Conservation (phyloP, 805 yeast genomes). For the Grigorovia transvaalensis region DNA sequence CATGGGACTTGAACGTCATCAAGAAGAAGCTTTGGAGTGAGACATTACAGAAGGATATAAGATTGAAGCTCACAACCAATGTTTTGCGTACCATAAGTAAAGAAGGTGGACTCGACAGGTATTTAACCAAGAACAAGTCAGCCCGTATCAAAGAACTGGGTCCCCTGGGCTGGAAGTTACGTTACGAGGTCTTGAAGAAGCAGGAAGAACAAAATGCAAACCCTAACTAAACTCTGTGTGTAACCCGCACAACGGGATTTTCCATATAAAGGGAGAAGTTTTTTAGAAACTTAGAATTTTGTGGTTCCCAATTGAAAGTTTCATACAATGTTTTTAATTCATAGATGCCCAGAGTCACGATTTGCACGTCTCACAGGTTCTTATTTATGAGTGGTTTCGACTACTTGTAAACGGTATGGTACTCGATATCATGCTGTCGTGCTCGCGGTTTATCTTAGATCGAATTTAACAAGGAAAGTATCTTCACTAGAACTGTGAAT, state of each 20-base stretch:
- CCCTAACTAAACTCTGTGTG: background rate
- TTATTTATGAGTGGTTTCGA: background rate
- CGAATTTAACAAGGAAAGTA: conserved; percentile 23
- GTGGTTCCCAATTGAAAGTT: conserved; percentile 3
- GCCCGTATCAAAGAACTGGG: conserved; percentile 91
- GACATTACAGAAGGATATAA: conserved; percentile 46
- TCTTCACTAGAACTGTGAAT: conserved; percentile 21
- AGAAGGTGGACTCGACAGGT: conserved; percentile 93
- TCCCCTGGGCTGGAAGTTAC: conserved; percentile 81
- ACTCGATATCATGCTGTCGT: conserved; percentile 39
- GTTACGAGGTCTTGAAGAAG: conserved; percentile 52
- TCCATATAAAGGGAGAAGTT: background rate
- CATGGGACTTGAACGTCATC: conserved; percentile 80
- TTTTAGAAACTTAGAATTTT: background rate
- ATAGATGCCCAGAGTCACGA: conserved; percentile 74
- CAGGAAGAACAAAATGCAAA: conserved; percentile 24
- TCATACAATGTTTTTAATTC: conserved; percentile 33
- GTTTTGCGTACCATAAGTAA: conserved; percentile 79
- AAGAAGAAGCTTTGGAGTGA: conserved; percentile 78
- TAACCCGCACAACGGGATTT: background rate
- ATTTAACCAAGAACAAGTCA: conserved; percentile 74
- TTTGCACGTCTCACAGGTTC: conserved; percentile 11
- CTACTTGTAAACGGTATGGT: conserved; percentile 8
- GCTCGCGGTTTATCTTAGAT: conserved; percentile 93
- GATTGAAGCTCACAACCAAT: conserved; percentile 59